Evolutionary conservation across 148 eudicot species (phyloP), one percentile per base, ranked within the genome.

Genomic region (Pharnaceum exiguum): DNA sequence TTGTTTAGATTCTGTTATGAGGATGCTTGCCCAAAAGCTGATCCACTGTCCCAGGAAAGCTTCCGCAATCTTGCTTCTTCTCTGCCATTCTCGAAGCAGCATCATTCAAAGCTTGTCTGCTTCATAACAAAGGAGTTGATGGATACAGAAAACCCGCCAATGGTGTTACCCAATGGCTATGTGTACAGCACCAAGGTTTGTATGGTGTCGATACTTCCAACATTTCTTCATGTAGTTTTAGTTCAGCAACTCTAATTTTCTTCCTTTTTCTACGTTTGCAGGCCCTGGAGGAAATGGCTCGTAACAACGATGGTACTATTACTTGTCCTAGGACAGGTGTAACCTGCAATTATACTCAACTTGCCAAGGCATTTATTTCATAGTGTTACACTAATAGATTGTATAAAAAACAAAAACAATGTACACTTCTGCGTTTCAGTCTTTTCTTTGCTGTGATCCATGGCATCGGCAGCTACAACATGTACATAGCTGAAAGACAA

Each of bases 141-240:
- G 96, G 99, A 94, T 81, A 89, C 99, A 0, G 99, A 94, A 77
- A 89, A 94, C 76, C 99, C 96, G 10, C 99, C 99, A 19, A 74
- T 94, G 62, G 99, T 94, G 64, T 70, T 94, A 60, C 99, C 99
- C 2, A 94, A 94, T 68, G 99, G 99, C 67, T 73, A 80, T 24
- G 96, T 94, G 60, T 94, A 94, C 75, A 89, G 99, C 79, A 84
- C 82, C 24, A 94, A 94, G 96, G 99, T 94, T 62, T 40, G 60
- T 44, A 42, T 61, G 17, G 1, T 10, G 8, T 57, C 37, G 10
- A 37, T 37, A 16, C 10, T 37, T 37, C 10, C 10, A 37, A 16
- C 42, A 37, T 37, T 2, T 3, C 3, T 16, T 8, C 15, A 16
- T 9, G 42, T 8, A 9, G 5, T 37, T 37, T 37, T 10, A 3